These are phyloP conservation scores for Verticillium albo-atrum DNA, from an alignment of 2,329 filamentous ascomycete species.

Conservation along the genomic window DNA sequence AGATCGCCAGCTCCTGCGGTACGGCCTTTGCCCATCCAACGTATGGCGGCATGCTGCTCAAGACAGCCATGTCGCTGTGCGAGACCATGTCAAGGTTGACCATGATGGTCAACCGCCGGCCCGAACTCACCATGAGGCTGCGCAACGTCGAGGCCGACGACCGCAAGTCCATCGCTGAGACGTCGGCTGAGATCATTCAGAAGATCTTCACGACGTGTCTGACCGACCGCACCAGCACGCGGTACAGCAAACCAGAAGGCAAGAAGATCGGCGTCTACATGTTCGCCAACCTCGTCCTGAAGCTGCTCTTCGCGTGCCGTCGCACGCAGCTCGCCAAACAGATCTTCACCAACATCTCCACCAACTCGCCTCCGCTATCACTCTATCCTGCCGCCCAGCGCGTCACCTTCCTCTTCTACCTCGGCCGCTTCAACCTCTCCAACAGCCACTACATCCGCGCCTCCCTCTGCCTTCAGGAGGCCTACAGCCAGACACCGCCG, in stretches of 20 bases:
- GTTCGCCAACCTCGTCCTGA: slow-evolving; percentile 86
- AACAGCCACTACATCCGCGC: slow-evolving; percentile 80
- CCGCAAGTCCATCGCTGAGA: slow-evolving; percentile 76
- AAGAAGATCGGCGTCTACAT: slow-evolving; percentile 87
- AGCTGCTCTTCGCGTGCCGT: slow-evolving; percentile 80
- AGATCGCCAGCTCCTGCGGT: slow-evolving; percentile 64
- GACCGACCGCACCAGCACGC: slow-evolving; percentile 68
- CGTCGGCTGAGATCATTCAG: slow-evolving; percentile 82
- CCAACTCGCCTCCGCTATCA: slow-evolving; percentile 73
- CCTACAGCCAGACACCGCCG: slow-evolving; percentile 66
- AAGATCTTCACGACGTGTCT: slow-evolving; percentile 89
- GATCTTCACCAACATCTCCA: slow-evolving; percentile 83
- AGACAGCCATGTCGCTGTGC: slow-evolving; percentile 78
- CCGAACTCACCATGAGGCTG: slow-evolving; percentile 70
- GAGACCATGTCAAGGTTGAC: slow-evolving; percentile 77
- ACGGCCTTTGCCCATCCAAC: slow-evolving; percentile 76
- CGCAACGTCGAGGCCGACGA: slow-evolving; percentile 59
- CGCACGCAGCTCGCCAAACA: slow-evolving; percentile 82
- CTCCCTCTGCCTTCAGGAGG: slow-evolving; percentile 67
- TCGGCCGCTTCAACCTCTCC: slow-evolving; percentile 84
- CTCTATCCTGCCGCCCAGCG: slow-evolving; percentile 82
- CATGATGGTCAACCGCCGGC: slow-evolving; percentile 76
- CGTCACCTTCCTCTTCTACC: slow-evolving; percentile 91
- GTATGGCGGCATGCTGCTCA: slow-evolving; percentile 76
- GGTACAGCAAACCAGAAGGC: slow-evolving; percentile 68